Evolutionary conservation across 2,329 filamentous ascomycete genomes (phyloP).

Genomic region (Samsoniella hepiali): DNA sequence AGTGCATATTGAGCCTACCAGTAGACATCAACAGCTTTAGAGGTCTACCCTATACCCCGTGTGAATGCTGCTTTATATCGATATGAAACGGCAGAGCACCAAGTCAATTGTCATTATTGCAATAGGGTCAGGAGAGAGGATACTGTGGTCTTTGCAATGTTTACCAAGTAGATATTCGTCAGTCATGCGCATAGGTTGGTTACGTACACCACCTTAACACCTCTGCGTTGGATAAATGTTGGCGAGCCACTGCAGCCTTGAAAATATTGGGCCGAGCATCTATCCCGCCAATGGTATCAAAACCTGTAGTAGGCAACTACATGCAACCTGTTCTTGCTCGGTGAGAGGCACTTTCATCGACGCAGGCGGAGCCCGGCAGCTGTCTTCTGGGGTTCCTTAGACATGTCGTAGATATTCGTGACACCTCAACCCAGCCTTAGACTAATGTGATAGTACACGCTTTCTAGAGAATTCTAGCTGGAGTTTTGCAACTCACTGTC

Average conservation of each 20-base stretch:
- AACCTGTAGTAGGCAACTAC: too few species aligned
- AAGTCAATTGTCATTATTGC: background rate
- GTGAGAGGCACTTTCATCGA: background rate
- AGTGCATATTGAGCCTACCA: background rate
- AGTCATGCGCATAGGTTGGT: too few species aligned
- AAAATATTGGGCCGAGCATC: too few species aligned
- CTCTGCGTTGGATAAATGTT: too few species aligned
- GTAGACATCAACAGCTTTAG: background rate
- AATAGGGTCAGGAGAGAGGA: too few species aligned
- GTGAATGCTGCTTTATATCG: background rate
- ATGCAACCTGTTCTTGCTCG: background rate
- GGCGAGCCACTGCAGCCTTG: too few species aligned
- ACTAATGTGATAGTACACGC: background rate
- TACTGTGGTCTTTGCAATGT: too few species aligned
- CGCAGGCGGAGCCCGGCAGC: background rate
- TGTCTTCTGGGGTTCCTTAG: background rate
- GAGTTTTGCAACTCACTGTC: background rate
- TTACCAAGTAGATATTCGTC: too few species aligned
- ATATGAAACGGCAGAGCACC: background rate
- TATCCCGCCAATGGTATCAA: background rate
- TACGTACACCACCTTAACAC: too few species aligned
- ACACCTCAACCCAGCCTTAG: background rate
- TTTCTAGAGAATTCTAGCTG: background rate
- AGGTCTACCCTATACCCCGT: background rate
- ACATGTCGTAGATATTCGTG: constrained; percentile 15